Evolutionary conservation across 192 early-diverging fungal species (phyloP), one percentile per base, ranked within the genome.

Genomic region (Backusella australiensis): DNA sequence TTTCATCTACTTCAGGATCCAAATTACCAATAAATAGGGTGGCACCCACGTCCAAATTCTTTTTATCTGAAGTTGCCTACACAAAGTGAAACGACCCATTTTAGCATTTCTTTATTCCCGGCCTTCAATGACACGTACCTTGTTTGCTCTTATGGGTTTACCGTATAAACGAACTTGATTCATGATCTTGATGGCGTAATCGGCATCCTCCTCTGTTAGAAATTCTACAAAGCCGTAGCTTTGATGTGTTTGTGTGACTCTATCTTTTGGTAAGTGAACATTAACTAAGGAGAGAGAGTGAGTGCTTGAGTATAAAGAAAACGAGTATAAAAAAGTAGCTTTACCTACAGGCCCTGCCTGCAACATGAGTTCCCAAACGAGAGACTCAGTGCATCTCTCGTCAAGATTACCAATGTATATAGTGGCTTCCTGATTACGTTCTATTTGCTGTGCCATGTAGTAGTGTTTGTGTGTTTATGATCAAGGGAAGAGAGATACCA

Each of bases 301-400:
- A 14, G 15, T 12, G 42, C 34, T 23, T 38, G 9, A 23, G 19
- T 32, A 63, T 29, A 29, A 63, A 63, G 23, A 63, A 63, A 63
- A 11, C 2, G 29, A 14, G 9, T 7, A 53, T 17, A 21, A 21
- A 19, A 34, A 68, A 32, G 53, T 34, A 9, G 56, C 56, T 38
- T 84, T 86, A 91, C 92, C 93, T 34, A 96, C 94, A 23, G 96
- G 98, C 0, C 98, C 98, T 9, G 94, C 96, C 82, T 99, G 98
- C 67, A 98, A 91, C 94, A 99, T 96, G 79, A 99, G 89, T 80
- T 99, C 98, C 97, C 97, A 99, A 35, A 99, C 83, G 65, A 99
- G 82, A 23, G 93, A 89, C 73, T 99, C 98, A 3, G 95, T 93
- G 41, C 93, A 94, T 32, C 95, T 88, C 69, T 97, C 96, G 81